Evolutionary conservation across 768 basidiomycete genomes (phyloP).

Genomic region (Termitomyces sp.): DNA sequence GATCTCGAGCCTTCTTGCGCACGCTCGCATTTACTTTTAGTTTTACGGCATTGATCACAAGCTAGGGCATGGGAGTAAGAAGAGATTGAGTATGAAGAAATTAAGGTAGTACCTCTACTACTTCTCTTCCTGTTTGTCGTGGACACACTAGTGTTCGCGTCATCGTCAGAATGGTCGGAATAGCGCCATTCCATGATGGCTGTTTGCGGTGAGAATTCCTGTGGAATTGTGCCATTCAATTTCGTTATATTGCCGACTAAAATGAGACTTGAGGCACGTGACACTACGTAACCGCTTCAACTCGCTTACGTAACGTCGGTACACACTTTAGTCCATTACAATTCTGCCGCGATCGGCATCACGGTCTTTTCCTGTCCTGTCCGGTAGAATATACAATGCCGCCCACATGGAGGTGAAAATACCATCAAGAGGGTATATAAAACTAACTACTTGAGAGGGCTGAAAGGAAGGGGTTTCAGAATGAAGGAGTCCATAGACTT

Average conservation of each 20-base stretch:
- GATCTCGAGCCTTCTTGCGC: slow-evolving; percentile 34
- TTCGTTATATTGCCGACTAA: slow-evolving; percentile 1
- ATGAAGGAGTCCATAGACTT: slow-evolving; percentile 85
- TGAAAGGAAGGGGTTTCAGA: slow-evolving; percentile 72
- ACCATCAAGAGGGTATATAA: neutral
- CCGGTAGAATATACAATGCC: slow-evolving; percentile 1
- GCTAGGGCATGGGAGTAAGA: slow-evolving; percentile 34
- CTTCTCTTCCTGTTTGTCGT: slow-evolving; percentile 51
- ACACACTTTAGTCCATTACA: neutral
- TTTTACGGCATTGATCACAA: slow-evolving; percentile 84
- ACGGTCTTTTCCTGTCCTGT: no score
- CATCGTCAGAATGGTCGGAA: slow-evolving; percentile 58
- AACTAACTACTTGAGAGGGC: slow-evolving; percentile 65
- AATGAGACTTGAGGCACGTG: slow-evolving; percentile 21
- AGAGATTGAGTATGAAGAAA: neutral
- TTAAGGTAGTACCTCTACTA: slow-evolving; percentile 44
- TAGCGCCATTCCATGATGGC: slow-evolving; percentile 49
- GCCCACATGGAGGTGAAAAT: neutral
- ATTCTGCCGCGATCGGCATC: slow-evolving; percentile 5
- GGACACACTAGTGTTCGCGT: slow-evolving; percentile 33
- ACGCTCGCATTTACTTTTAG: slow-evolving; percentile 82
- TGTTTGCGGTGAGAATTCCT: slow-evolving; percentile 12
- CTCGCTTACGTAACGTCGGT: neutral
- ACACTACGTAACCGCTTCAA: slow-evolving; percentile 14
- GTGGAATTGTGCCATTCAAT: slow-evolving; percentile 11